Conservation (phyloP, 2,329 filamentous ascomycete genomes). For the Fusarium robinianum region DNA sequence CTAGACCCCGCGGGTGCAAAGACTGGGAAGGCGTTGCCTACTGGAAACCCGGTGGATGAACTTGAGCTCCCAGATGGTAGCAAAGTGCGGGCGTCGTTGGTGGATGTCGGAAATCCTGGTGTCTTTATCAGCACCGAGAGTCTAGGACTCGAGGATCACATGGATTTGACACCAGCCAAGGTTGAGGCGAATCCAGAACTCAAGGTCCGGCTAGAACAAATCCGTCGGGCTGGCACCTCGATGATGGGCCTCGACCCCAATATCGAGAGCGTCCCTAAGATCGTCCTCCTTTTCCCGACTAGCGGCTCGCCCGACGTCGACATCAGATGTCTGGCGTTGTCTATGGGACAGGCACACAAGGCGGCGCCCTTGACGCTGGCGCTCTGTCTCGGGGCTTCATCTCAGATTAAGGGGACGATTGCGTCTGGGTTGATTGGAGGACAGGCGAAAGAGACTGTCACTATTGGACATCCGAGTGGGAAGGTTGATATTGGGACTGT, state of each 20-base stretch:
- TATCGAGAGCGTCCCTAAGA: conserved; percentile 62
- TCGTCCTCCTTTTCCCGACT: conserved; percentile 53
- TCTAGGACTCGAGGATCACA: conserved; percentile 51
- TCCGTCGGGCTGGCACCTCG: conserved; percentile 60
- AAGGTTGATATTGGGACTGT: conserved; percentile 51
- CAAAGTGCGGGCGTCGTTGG: conserved; percentile 56
- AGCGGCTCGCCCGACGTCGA: conserved; percentile 39
- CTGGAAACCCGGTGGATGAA: conserved; percentile 57
- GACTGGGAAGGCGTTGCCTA: conserved; percentile 58
- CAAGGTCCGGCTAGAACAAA: conserved; percentile 54
- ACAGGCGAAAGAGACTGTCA: conserved; percentile 37
- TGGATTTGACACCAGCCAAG: conserved; percentile 57
- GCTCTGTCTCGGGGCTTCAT: conserved; percentile 55
- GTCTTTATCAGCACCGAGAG: conserved; percentile 63
- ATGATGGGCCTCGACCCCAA: conserved; percentile 62
- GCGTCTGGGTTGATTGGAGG: conserved; percentile 41
- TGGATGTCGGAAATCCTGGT: conserved; percentile 68
- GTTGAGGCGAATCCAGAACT: conserved; percentile 53
- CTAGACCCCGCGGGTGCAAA: conserved; percentile 65
- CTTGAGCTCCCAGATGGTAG: conserved; percentile 46
- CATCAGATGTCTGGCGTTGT: conserved; percentile 54
- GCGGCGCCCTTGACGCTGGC: conserved; percentile 61
- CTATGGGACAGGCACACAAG: conserved; percentile 60
- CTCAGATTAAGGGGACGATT: conserved; percentile 51
- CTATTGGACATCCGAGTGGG: conserved; percentile 54